Percentiles rank a stretch among this genome's conserved stretches.
Evolutionary conservation across 495 filamentous ascomycete species (phyloP).

Genomic region (Neurospora tetraspora): DNA sequence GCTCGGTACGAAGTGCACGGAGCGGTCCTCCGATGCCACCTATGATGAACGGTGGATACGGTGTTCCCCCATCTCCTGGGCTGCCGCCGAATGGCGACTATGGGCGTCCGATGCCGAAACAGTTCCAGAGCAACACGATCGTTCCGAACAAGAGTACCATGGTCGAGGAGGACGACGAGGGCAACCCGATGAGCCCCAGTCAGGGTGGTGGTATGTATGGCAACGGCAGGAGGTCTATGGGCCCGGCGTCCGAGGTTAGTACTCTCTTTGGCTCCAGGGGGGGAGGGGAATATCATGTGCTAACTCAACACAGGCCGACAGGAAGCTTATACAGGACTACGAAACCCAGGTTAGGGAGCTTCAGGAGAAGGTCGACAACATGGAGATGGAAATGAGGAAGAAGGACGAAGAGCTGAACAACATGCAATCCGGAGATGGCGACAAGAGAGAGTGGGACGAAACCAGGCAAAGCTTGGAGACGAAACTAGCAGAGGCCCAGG

Average conservation of each 20-base stretch:
- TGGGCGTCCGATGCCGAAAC: slow-evolving; percentile 62
- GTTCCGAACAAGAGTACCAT: slow-evolving; percentile 97
- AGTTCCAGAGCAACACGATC: slow-evolving; percentile 91
- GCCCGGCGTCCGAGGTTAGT: slow-evolving; percentile 43
- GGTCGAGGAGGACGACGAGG: slow-evolving; percentile 91
- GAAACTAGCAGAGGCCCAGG: slow-evolving; percentile 68
- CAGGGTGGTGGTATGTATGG: slow-evolving; percentile 57
- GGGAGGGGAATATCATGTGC: background rate
- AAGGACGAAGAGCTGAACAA: slow-evolving; percentile 38
- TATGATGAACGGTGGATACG: slow-evolving; percentile 29
- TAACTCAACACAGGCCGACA: slow-evolving; percentile 42
- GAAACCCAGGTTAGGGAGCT: slow-evolving; percentile 67
- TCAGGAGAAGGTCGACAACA: slow-evolving; percentile 58
- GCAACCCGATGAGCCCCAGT: slow-evolving; percentile 22
- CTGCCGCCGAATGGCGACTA: slow-evolving; percentile 29
- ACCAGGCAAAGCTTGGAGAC: slow-evolving; percentile 63
- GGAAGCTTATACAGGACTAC: slow-evolving; percentile 63
- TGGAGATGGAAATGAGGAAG: slow-evolving; percentile 52
- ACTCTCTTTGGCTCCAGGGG: background rate
- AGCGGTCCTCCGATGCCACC: slow-evolving; percentile 13
- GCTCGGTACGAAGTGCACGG: slow-evolving; percentile 35
- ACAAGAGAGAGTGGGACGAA: slow-evolving; percentile 63
- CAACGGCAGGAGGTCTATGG: slow-evolving; percentile 41
- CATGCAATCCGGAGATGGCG: slow-evolving; percentile 33
- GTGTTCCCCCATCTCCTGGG: slow-evolving; percentile 34